A percentile compares a stretch with the other conserved stretches of the same genome.
These are phyloP conservation scores for Fusarium virguliforme DNA, from an alignment of 2,329 filamentous ascomycete species.

Conservation along the genomic window DNA sequence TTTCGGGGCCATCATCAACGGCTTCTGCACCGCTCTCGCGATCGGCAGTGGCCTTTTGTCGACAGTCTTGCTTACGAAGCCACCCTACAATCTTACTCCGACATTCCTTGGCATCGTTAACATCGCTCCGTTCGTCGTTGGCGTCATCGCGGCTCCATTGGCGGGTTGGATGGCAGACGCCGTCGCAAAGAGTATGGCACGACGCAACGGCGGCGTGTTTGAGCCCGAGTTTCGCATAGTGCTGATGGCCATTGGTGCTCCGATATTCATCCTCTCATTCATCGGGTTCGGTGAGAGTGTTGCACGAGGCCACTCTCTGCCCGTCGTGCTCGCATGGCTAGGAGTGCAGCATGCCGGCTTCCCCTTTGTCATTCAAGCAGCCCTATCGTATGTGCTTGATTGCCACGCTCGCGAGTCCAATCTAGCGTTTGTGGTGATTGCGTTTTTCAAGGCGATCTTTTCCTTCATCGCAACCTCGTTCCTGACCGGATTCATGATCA, in stretches of 20 bases:
- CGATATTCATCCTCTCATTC: conserved; percentile 1
- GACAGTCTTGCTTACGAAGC: background rate
- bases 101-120: conserved; percentile 7
- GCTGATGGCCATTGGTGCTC: conserved; percentile 7
- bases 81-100: conserved; percentile 14
- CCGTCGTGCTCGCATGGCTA: conserved; percentile 8
- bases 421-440: conserved; percentile 15
- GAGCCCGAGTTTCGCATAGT: conserved; percentile 19
- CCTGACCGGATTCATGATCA: conserved; percentile 1
- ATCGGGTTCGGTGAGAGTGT: conserved; percentile 11
- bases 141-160: background rate
- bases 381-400: conserved; percentile 7
- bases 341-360: conserved; percentile 1
- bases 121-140: conserved; percentile 1
- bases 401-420: conserved; percentile 5
- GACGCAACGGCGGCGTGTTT: conserved; percentile 11
- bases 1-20: background rate
- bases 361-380: conserved; percentile 11
- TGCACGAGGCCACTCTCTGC: conserved; percentile 3
- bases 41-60: conserved; percentile 8
- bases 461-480: conserved; percentile 11
- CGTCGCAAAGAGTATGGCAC: background rate
- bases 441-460: conserved; percentile 15
- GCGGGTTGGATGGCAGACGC: conserved; percentile 14
- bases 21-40: conserved; percentile 7